These are phyloP conservation scores for Clonostachys rhizophaga DNA, from an alignment of 2,329 filamentous ascomycete genomes.

Conservation along the genomic window DNA sequence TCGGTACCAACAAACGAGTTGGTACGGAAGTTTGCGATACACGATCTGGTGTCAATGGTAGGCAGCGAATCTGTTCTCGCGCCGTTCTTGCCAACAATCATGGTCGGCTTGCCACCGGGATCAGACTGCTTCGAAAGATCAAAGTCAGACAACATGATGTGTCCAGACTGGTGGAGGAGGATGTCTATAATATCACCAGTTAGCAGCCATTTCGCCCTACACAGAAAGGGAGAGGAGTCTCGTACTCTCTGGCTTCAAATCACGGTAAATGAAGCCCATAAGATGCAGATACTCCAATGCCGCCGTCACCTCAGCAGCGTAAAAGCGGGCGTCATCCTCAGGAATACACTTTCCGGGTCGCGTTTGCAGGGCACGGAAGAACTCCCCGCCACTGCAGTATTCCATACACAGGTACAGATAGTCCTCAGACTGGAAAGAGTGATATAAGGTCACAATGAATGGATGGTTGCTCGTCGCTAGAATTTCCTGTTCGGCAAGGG, in stretches of 20 bases:
- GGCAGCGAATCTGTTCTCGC: slow-evolving; percentile 82
- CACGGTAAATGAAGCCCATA: slow-evolving; percentile 99
- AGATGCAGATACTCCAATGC: slow-evolving; percentile 94
- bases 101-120: slow-evolving; percentile 89
- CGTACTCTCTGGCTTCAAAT: slow-evolving; percentile 96
- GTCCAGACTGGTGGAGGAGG: slow-evolving; percentile 94
- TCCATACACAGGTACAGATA: slow-evolving; percentile 99
- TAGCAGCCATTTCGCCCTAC: slow-evolving; percentile 4
- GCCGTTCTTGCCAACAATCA: slow-evolving; percentile 91
- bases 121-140: slow-evolving; percentile 98
- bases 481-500: slow-evolving; percentile 95
- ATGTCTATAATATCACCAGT: slow-evolving; percentile 60
- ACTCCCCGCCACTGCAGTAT: slow-evolving; percentile 97
- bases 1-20: slow-evolving; percentile 99
- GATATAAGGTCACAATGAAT: slow-evolving; percentile 97
- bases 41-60: slow-evolving; percentile 98
- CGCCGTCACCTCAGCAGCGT: slow-evolving; percentile 94
- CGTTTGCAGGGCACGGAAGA: slow-evolving; percentile 94
- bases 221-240: slow-evolving; percentile 10
- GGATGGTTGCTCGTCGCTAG: slow-evolving; percentile 97
- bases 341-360: slow-evolving; percentile 95
- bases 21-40: slow-evolving; percentile 95
- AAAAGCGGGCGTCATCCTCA: slow-evolving; percentile 95
- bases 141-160: slow-evolving; percentile 99
- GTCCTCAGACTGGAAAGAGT: slow-evolving; percentile 98